These are phyloP conservation scores for Clavaria fumosa DNA, from an alignment of 768 basidiomycete species.

Conservation along the genomic window DNA sequence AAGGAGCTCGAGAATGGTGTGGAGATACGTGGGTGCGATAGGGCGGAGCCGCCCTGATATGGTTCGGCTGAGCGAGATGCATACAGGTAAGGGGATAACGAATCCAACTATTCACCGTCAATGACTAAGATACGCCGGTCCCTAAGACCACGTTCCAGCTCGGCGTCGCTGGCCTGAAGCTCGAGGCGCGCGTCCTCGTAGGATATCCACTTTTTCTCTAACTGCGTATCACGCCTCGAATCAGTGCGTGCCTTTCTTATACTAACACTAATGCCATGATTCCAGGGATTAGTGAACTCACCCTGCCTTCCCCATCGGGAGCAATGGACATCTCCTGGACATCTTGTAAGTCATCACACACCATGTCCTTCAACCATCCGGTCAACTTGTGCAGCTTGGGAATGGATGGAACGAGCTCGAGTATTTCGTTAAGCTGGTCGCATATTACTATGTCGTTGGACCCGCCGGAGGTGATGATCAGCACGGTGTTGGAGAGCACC, in stretches of 20 bases:
- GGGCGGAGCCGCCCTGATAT: slow-evolving; percentile 51
- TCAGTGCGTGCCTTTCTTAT: not conserved
- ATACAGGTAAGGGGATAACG: not conserved
- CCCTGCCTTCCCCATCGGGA: slow-evolving; percentile 4
- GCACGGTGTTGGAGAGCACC: slow-evolving; percentile 74
- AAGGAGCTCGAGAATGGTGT: slow-evolving; percentile 55
- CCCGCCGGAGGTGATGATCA: slow-evolving; percentile 34
- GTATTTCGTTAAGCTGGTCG: slow-evolving; percentile 67
- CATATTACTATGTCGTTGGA: slow-evolving; percentile 46
- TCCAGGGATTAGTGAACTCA: slow-evolving; percentile 8
- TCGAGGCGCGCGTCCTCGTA: slow-evolving; percentile 45
- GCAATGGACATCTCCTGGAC: slow-evolving; percentile 18
- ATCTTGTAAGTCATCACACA: slow-evolving; percentile 58
- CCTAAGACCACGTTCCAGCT: slow-evolving; percentile 48
- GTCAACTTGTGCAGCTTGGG: slow-evolving; percentile 61
- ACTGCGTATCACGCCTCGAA: slow-evolving; percentile 8
- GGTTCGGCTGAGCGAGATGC: slow-evolving; percentile 2
- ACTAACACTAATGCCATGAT: slow-evolving; percentile 1
- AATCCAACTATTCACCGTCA: slow-evolving; percentile 37
- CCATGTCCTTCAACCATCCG: slow-evolving; percentile 41
- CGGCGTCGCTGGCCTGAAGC: slow-evolving; percentile 73
- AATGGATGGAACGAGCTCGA: slow-evolving; percentile 68
- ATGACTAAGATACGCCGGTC: slow-evolving; percentile 61
- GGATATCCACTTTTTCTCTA: slow-evolving; percentile 24
- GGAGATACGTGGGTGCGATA: slow-evolving; percentile 50